These are phyloP conservation scores for Spencermartinsiella ligniputridi DNA, from an alignment of 1,139 yeast species.

Conservation along the genomic window DNA sequence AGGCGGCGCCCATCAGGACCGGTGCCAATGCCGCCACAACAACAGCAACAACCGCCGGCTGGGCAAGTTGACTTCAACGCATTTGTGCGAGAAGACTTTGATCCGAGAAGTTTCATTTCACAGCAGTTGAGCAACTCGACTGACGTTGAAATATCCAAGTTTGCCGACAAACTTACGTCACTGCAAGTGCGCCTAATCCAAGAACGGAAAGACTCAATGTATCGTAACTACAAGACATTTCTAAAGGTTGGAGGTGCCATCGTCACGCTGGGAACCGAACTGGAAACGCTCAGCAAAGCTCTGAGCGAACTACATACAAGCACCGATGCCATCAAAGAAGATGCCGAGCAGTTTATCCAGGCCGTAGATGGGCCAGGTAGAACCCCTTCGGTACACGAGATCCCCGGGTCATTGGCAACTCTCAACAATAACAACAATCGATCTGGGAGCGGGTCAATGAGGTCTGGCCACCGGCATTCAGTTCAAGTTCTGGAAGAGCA, in stretches of 20 bases:
- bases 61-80: constrained; percentile 6
- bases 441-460: neutral
- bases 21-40: neutral
- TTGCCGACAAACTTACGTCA: constrained; percentile 52
- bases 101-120: constrained; percentile 50
- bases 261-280: constrained; percentile 57
- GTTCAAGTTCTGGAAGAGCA: constrained; percentile 68
- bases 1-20: constrained; percentile 1
- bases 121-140: constrained; percentile 58
- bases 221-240: constrained; percentile 70
- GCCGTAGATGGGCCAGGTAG: constrained; percentile 20
- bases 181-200: constrained; percentile 50
- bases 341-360: constrained; percentile 48
- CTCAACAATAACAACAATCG: neutral
- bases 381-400: constrained; percentile 2
- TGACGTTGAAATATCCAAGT: constrained; percentile 69
- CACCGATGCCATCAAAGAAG: constrained; percentile 60
- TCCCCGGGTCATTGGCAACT: neutral
- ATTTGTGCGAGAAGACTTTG: constrained; percentile 35
- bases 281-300: constrained; percentile 55
- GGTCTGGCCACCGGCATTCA: constrained; percentile 53
- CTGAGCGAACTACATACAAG: constrained; percentile 61
- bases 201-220: constrained; percentile 62
- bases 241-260: constrained; percentile 64
- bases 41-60: neutral